A percentile compares a stretch with the other conserved stretches of the same genome.
Conservation (phyloP, 495 filamentous ascomycete species). For the Penicillium lividum region DNA sequence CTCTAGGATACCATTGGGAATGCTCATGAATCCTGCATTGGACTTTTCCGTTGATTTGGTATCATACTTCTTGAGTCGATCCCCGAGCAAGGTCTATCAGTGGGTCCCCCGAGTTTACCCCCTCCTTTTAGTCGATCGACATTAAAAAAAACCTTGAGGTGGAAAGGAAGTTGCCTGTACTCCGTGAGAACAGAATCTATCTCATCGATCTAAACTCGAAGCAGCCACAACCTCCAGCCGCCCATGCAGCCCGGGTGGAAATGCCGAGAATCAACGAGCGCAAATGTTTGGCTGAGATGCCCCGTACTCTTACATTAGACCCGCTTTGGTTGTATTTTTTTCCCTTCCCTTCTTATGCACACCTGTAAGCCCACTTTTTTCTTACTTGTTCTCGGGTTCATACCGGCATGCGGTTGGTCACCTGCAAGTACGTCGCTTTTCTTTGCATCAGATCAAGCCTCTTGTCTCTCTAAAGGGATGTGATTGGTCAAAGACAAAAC, state of each 20-base stretch:
- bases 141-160: neutral
- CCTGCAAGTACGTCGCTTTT: constrained; percentile 13
- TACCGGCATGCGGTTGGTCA: constrained; percentile 11
- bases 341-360: constrained; percentile 11
- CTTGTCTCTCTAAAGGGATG: neutral
- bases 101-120: constrained; percentile 2
- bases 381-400: neutral
- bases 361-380: neutral
- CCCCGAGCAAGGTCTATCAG: constrained; percentile 12
- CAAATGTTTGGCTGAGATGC: constrained; percentile 15
- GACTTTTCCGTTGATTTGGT: constrained; percentile 7
- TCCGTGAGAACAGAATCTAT: neutral
- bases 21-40: constrained; percentile 15
- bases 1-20: constrained; percentile 4
- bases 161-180: neutral
- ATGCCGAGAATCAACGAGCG: constrained; percentile 20
- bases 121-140: constrained; percentile 5
- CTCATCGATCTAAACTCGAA: neutral
- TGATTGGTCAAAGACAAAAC: constrained; percentile 2
- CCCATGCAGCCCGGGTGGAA: constrained; percentile 28
- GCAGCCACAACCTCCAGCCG: constrained; percentile 21
- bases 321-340: constrained; percentile 22
- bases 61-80: constrained; percentile 27
- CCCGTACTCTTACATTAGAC: constrained; percentile 22
- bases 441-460: constrained; percentile 9